These are phyloP conservation scores for Sporothrix humicola DNA, from an alignment of 2,329 filamentous ascomycete species.

Conservation along the genomic window DNA sequence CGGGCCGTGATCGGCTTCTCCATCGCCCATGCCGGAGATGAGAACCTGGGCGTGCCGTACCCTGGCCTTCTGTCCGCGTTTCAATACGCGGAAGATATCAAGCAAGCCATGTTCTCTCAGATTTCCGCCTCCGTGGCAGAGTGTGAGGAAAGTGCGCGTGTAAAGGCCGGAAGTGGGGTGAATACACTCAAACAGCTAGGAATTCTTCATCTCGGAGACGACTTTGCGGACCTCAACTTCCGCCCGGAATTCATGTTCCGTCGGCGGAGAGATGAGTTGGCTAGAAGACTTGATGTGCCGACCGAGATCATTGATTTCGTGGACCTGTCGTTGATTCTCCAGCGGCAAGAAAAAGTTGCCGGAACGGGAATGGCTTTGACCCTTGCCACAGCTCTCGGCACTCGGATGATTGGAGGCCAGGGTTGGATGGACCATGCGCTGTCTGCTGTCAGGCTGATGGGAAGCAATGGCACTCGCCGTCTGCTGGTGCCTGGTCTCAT, in stretches of 20 bases:
- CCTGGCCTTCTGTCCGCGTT: conserved; percentile 85
- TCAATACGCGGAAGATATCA: conserved; percentile 91
- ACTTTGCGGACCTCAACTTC: conserved; percentile 86
- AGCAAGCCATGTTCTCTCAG: conserved; percentile 87
- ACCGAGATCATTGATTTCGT: conserved; percentile 94
- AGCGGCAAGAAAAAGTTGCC: conserved; percentile 91
- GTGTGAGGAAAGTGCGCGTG: conserved; percentile 86
- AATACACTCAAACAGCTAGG: conserved; percentile 88
- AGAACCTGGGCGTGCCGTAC: conserved; percentile 81
- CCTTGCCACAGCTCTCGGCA: conserved; percentile 82
- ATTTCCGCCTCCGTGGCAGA: conserved; percentile 77
- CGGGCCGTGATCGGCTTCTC: conserved; percentile 75
- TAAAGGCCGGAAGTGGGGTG: conserved; percentile 78
- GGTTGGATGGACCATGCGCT: conserved; percentile 90
- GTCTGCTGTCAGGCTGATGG: conserved; percentile 78
- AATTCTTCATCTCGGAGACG: conserved; percentile 83
- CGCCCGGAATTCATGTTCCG: conserved; percentile 93
- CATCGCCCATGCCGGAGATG: conserved; percentile 77
- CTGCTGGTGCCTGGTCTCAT: conserved; percentile 81
- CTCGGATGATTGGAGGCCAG: conserved; percentile 79
- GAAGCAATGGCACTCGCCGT: conserved; percentile 78
- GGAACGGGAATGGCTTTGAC: conserved; percentile 95
- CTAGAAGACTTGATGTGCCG: conserved; percentile 83
- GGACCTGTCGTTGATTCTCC: conserved; percentile 79
- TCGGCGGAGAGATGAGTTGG: conserved; percentile 78